Conservation (phyloP, 2,329 filamentous ascomycete genomes). For the Neonectria punicea region DNA sequence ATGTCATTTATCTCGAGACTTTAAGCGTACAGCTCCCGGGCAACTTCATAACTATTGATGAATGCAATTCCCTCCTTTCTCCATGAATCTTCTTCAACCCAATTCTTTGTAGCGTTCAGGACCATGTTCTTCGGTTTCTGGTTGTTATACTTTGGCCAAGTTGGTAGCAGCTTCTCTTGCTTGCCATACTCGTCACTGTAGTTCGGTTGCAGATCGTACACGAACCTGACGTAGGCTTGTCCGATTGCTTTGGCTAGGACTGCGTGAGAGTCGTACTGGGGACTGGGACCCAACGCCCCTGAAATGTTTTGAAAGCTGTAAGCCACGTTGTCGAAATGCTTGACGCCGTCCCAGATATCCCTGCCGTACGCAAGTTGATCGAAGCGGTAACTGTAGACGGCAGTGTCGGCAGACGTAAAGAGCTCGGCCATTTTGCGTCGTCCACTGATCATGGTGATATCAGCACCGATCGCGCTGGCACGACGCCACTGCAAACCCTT, state of each 20-base stretch:
- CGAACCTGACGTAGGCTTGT: constrained; percentile 56
- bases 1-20: no score
- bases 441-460: constrained; percentile 60
- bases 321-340: constrained; percentile 61
- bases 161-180: constrained; percentile 44
- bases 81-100: constrained; percentile 59
- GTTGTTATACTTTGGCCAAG: constrained; percentile 55
- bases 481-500: constrained; percentile 58
- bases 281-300: constrained; percentile 57
- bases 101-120: constrained; percentile 54
- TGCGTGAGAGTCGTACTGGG: constrained; percentile 52
- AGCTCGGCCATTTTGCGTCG: constrained; percentile 57
- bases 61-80: constrained; percentile 56
- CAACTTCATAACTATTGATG: constrained; percentile 39
- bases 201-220: constrained; percentile 56
- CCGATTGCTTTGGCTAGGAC: constrained; percentile 51
- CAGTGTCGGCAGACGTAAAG: constrained; percentile 46
- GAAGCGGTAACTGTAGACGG: constrained; percentile 61
- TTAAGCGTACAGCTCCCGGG: constrained; percentile 39
- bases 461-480: constrained; percentile 56
- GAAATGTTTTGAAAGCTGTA: constrained; percentile 63
- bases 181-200: constrained; percentile 22
- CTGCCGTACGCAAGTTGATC: constrained; percentile 58
- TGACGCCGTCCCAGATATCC: constrained; percentile 52
- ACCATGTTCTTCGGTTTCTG: constrained; percentile 56